Conservation (phyloP, 2,329 filamentous ascomycete species). For the Aspergillus terreus region DNA sequence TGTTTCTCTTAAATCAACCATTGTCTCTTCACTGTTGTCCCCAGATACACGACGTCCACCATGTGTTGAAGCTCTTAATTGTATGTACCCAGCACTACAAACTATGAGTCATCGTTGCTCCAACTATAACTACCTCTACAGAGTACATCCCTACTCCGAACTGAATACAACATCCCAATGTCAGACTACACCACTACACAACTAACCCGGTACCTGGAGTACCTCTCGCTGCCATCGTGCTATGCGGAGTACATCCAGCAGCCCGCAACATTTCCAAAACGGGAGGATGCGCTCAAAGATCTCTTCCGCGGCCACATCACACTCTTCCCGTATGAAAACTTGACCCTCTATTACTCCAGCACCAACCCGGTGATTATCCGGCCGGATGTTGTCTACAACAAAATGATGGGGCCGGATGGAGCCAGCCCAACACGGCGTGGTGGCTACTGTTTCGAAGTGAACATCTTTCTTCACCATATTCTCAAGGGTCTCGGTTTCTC, state of each 20-base stretch:
- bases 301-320: conserved; percentile 44
- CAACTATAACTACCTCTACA: too few relatives aligned
- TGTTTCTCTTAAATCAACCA: too few relatives aligned
- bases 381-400: conserved; percentile 48
- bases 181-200: conserved; percentile 28
- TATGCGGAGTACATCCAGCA: conserved; percentile 15
- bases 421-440: conserved; percentile 39
- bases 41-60: too few relatives aligned
- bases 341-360: conserved; percentile 51
- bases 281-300: conserved; percentile 38
- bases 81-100: too few relatives aligned
- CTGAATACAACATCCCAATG: background rate
- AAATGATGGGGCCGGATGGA: conserved; percentile 39
- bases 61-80: too few relatives aligned
- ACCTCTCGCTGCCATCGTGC: conserved; percentile 27
- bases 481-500: conserved; percentile 51
- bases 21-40: too few relatives aligned
- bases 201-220: conserved; percentile 28
- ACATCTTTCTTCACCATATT: conserved; percentile 53
- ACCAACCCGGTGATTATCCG: conserved; percentile 42
- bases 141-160: too few relatives aligned
- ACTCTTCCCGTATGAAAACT: conserved; percentile 55
- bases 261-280: conserved; percentile 28
- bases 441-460: conserved; percentile 61
- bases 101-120: too few relatives aligned